Base-by-base conservation (phyloP, 352 stramenopile genomes). In the Phytophthora capsici region DNA sequence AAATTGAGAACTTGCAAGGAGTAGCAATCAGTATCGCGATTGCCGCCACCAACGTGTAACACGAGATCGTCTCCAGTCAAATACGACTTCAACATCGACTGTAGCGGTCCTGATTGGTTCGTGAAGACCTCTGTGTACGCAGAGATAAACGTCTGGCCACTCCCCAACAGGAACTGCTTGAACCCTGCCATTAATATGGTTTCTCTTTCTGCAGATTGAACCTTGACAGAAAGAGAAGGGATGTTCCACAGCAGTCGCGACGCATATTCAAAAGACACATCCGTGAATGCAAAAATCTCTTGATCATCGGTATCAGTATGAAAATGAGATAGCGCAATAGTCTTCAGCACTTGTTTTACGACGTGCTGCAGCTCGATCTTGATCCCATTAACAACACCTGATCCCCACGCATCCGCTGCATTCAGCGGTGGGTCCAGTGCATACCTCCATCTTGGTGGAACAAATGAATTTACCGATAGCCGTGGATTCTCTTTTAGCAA, bases 231-330 rank as follows among this genome's bases (percentile, higher is more conserved):
- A 28, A 95, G 70, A 9, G 86, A 80, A 8, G 85, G 87, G 6
- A 95, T 20, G n/a, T 93, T 92, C 84, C 85, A 95, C 8, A 90
- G 37, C 23, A 94, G 61, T 6, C 53, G 63, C 10, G 87, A 88
- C 0, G 43, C 47, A 60, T 91, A 93, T 30, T 81, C 62, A 43
- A 95, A 93, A 28, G 80, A 82, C 16, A 94, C 84, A 54, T 94
- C 86, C 3, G 87, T 92, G 45, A 88, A 95, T 12, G 86, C 84
- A 53, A 93, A 93, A 8, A 95, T 77, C 57, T 88, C 78, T 19
- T 73, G 40, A 9, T 70, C 44, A 44, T 90, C 77, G 48, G 69
- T 75, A 22, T 93, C 73, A 4, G 86, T 82, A 36, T 88, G 82
- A 49, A 93, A 80, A 56, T 91, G 73, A 1, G 84, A 90, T 12